Base-by-base conservation (phyloP, 441 rosid genomes). In the Macaranga tanarius region DNA sequence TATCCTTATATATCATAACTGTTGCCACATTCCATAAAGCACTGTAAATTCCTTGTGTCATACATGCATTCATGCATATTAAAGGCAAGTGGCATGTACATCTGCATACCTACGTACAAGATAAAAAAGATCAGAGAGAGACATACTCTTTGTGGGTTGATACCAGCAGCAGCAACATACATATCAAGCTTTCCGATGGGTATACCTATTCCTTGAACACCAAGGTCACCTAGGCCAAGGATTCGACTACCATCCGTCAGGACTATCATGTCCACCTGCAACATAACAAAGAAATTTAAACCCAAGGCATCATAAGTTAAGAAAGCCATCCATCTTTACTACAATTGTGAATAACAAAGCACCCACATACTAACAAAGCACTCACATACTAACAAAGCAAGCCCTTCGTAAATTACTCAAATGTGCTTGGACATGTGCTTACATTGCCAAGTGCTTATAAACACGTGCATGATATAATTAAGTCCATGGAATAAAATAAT, bases 211-310 rank as follows among this genome's bases (percentile, higher is more conserved):
- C 98, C 99, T 81, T 95, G 99, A 69, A 92, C 98, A 68, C 99
- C 99, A 72, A 95, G 98, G 76, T 95, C 99, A 57, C 99, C 99
- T 69, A 95, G 87, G 81, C 99, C 99, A 75, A 95, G 97, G 78
- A 95, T 90, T 67, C 98, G 95, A 58, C 99, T 95, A 50, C 99
- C 99, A 70, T 95, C 99, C 12, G 99, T 95, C 61, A 95, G 76
- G 50, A 92, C 99, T 82, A 95, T 92, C 99, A 95, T 95, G 84
- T 95, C 99, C 25, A 95, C 99, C 92, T 95, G 89, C 72, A 67
- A 75, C 44, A 72, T 40, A 31, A 50, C 67, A 60, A 47, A 56
- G 62, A 62, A 61, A 52, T 63, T 47, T 68, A 68, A 44, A 62
- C 26, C 20, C n/a, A 40, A 25, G 17, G 38, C 69, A 67, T 66